These are phyloP conservation scores for Ustilago tritici DNA, from an alignment of 1,284 basidiomycete species.

Conservation along the genomic window DNA sequence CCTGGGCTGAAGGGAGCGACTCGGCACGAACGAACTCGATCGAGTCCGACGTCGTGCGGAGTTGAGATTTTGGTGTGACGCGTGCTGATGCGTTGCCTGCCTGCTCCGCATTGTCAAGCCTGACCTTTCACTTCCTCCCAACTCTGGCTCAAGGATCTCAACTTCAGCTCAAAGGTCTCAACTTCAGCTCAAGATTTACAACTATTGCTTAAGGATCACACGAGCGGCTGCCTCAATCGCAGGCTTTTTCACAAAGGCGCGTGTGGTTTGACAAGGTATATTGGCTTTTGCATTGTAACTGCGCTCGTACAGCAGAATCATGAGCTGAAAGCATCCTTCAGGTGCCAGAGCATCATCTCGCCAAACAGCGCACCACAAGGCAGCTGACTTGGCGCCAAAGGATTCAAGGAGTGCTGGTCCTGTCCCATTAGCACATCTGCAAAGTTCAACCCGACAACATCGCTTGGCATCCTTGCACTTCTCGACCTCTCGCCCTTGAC, in stretches of 20 bases:
- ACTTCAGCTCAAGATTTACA: not conserved
- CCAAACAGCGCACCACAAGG: constrained; percentile 55
- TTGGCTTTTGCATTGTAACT: not conserved
- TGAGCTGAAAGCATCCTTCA: constrained; percentile 32
- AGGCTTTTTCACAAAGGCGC: not conserved
- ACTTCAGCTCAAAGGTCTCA: not conserved
- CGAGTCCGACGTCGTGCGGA: not conserved
- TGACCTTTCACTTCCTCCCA: not conserved
- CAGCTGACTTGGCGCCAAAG: constrained; percentile 38
- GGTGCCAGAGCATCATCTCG: constrained; percentile 55
- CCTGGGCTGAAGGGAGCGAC: not conserved
- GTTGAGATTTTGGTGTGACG: not conserved
- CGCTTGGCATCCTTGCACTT: constrained; percentile 36
- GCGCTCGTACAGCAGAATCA: not conserved
- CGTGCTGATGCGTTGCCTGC: not conserved
- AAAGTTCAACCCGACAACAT: constrained; percentile 34
- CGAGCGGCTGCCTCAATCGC: too few species aligned
- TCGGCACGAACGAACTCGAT: not conserved
- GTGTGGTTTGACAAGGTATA: constrained; percentile 1
- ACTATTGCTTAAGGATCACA: not conserved
- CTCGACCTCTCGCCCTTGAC: constrained; percentile 54
- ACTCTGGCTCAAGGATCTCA: not conserved
- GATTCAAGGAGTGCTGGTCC: constrained; percentile 44
- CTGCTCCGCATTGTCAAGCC: too few species aligned
- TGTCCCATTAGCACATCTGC: constrained; percentile 61